phyloP scores from a whole-genome alignment of 2,329 filamentous ascomycete species.

The Emmonsiellopsis sp. region DNA sequence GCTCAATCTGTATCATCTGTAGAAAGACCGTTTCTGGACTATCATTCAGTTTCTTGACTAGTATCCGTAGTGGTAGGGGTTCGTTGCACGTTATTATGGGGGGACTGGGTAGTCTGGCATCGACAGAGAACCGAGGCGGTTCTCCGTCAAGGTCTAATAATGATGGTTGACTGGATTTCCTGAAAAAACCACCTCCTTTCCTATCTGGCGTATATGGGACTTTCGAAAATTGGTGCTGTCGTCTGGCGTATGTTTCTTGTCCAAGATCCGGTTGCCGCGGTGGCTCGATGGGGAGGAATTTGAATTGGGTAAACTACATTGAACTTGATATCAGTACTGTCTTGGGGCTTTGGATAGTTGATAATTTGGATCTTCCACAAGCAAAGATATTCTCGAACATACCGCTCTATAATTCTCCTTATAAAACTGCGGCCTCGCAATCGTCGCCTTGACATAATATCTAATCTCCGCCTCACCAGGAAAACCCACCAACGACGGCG shows the following conservation, averaged over 20 bases:
- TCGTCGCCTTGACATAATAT: constrained; percentile 93
- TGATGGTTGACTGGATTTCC: constrained; percentile 25
- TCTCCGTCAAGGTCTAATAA: constrained; percentile 24
- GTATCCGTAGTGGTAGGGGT: constrained; percentile 67
- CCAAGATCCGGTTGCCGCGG: constrained; percentile 59
- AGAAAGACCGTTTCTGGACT: constrained; percentile 64
- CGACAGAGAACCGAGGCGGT: constrained; percentile 58
- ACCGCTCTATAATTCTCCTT: constrained; percentile 72
- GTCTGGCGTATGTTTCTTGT: constrained; percentile 76
- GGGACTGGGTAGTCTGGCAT: constrained; percentile 79
- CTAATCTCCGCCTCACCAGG: constrained; percentile 80
- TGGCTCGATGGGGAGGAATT: constrained; percentile 87
- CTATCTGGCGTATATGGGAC: constrained; percentile 26
- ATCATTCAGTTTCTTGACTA: constrained; percentile 67
- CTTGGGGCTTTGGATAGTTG: background rate
- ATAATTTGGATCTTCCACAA: background rate
- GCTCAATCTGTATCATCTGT: constrained; percentile 68
- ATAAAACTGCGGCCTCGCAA: constrained; percentile 78
- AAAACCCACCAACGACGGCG: constrained; percentile 80
- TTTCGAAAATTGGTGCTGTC: constrained; percentile 53
- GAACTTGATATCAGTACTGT: constrained; percentile 9
- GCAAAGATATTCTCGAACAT: constrained; percentile 12
- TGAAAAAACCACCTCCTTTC: constrained; percentile 52
- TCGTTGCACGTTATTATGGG: constrained; percentile 84
- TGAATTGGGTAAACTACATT: constrained; percentile 51